These are phyloP conservation scores for Persicaria tinctoria DNA, from an alignment of 148 eudicot genomes.

Conservation along the genomic window DNA sequence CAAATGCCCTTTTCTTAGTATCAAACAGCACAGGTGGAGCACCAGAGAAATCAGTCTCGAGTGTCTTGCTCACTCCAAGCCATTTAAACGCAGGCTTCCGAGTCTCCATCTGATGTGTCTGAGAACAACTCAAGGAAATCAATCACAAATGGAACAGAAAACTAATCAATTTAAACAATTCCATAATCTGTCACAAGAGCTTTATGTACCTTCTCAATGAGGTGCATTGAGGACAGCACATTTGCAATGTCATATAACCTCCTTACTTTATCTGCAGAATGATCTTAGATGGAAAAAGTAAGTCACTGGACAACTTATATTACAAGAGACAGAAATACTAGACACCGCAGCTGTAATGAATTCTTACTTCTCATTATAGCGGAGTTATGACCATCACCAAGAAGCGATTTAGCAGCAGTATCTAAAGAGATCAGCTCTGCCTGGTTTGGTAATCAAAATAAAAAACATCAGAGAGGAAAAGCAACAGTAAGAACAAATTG, in stretches of 20 bases:
- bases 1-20: constrained; percentile 70
- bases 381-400: constrained; percentile 69
- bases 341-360: not conserved
- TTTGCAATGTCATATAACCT: constrained; percentile 94
- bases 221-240: constrained; percentile 83
- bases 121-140: constrained; percentile 9
- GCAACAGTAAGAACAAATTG: not conserved
- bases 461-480: constrained; percentile 1
- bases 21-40: constrained; percentile 24
- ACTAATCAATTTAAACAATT: not conserved
- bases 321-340: not conserved
- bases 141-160: not conserved
- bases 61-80: constrained; percentile 51
- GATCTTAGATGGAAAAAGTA: constrained; percentile 25
- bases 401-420: constrained; percentile 80
- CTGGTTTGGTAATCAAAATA: constrained; percentile 21
- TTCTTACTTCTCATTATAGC: constrained; percentile 66
- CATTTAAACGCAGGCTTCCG: constrained; percentile 92
- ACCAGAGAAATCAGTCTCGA: constrained; percentile 24
- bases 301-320: not conserved
- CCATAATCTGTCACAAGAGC: not conserved
- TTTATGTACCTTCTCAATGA: constrained; percentile 74
- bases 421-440: constrained; percentile 75
- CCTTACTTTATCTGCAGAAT: constrained; percentile 91
- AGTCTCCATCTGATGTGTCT: constrained; percentile 78